Conservation (phyloP, 352 stramenopile species). For the Phytophthora pluvialis region DNA sequence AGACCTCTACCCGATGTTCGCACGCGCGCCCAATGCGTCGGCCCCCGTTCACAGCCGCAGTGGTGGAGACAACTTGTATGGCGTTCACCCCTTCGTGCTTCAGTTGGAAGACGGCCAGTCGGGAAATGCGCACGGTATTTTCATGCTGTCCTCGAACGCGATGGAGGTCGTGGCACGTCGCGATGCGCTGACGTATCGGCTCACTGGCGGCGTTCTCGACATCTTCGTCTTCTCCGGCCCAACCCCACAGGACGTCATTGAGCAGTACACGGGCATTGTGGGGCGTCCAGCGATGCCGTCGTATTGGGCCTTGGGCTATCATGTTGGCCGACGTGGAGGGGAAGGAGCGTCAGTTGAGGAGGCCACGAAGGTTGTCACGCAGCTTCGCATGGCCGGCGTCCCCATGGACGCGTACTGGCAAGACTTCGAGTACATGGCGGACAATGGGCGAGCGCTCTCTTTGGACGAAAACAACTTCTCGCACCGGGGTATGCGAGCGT, state of each 20-base stretch:
- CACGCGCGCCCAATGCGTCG: slow-evolving; percentile 34
- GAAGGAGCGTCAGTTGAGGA: slow-evolving; percentile 26
- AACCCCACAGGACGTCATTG: slow-evolving; percentile 55
- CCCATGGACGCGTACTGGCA: slow-evolving; percentile 87
- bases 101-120: slow-evolving; percentile 62
- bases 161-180: slow-evolving; percentile 85
- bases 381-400: slow-evolving; percentile 52
- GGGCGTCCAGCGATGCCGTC: slow-evolving; percentile 80
- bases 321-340: slow-evolving; percentile 59
- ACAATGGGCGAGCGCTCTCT: slow-evolving; percentile 52
- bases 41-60: slow-evolving; percentile 30
- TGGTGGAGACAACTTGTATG: slow-evolving; percentile 79
- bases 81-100: slow-evolving; percentile 78
- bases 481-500: slow-evolving; percentile 41
- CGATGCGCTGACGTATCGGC: slow-evolving; percentile 75
- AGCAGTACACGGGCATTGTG: slow-evolving; percentile 79
- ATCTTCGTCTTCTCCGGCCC: slow-evolving; percentile 81
- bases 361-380: slow-evolving; percentile 32
- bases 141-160: slow-evolving; percentile 83
- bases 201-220: slow-evolving; percentile 84
- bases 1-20: slow-evolving; percentile 79
- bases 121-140: slow-evolving; percentile 71
- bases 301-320: slow-evolving; percentile 89
- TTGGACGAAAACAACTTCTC: slow-evolving; percentile 68
- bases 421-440: slow-evolving; percentile 60